Percentiles rank a stretch among this genome's conserved stretches.
These are phyloP conservation scores for Tolypocladium paradoxum DNA, from an alignment of 2,329 filamentous ascomycete genomes.

Conservation along the genomic window DNA sequence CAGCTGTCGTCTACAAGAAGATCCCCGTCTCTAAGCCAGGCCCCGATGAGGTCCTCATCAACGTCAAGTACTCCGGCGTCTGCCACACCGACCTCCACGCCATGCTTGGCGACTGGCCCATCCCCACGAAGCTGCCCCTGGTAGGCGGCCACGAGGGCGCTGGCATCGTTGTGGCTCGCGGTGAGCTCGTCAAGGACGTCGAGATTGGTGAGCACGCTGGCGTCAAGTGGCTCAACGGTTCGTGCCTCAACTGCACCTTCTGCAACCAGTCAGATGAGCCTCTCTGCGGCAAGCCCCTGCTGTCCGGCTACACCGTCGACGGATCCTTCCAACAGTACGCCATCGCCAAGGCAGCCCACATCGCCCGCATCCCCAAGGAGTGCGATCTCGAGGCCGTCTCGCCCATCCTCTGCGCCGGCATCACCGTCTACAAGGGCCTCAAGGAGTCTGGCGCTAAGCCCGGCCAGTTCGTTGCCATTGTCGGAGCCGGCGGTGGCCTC, in stretches of 20 bases:
- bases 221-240: constrained; percentile 88
- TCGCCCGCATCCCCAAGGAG: constrained; percentile 71
- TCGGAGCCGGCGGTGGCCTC: constrained; percentile 77
- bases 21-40: constrained; percentile 74
- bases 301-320: constrained; percentile 89
- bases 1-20: constrained; percentile 61
- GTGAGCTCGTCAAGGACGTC: constrained; percentile 66
- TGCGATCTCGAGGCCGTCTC: constrained; percentile 66
- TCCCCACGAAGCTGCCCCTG: constrained; percentile 71
- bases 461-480: constrained; percentile 71
- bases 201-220: constrained; percentile 77
- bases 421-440: constrained; percentile 85
- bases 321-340: constrained; percentile 90
- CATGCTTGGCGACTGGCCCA: constrained; percentile 82
- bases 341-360: constrained; percentile 76
- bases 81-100: constrained; percentile 80
- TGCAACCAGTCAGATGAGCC: constrained; percentile 75
- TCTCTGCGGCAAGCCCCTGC: constrained; percentile 61
- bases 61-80: constrained; percentile 82
- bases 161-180: constrained; percentile 71
- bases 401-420: constrained; percentile 73
- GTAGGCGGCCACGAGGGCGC: constrained; percentile 76
- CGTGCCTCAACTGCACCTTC: constrained; percentile 73
- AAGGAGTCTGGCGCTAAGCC: constrained; percentile 70
- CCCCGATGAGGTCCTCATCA: constrained; percentile 83